Percentiles rank a stretch among this genome's conserved stretches.
Conservation (phyloP, 208 protist genomes). For the Trypanosoma cruzi region DNA sequence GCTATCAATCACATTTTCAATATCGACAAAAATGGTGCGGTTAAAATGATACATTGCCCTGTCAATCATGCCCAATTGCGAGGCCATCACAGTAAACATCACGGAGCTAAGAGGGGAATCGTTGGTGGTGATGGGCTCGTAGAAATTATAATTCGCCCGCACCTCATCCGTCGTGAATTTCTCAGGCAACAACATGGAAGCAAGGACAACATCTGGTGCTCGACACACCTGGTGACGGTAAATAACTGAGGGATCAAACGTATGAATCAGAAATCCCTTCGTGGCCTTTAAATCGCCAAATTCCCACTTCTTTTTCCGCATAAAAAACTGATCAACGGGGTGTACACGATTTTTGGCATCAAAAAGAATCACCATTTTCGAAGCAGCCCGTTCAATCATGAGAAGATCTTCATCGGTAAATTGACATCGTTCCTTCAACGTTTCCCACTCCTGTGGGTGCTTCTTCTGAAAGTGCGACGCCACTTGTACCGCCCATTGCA, state of each 20-base stretch:
- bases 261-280: conserved; percentile 45
- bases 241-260: conserved; percentile 84
- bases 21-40: conserved; percentile 65
- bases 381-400: conserved; percentile 70
- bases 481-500: conserved; percentile 83
- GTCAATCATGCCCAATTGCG: conserved; percentile 55
- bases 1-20: conserved; percentile 76
- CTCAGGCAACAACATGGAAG: conserved; percentile 74
- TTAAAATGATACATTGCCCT: conserved; percentile 68
- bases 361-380: conserved; percentile 78
- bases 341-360: conserved; percentile 82
- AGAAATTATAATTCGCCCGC: conserved; percentile 83
- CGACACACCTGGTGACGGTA: conserved; percentile 87
- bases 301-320: conserved; percentile 85
- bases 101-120: conserved; percentile 75
- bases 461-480: conserved; percentile 55
- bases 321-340: conserved; percentile 86
- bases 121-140: conserved; percentile 81
- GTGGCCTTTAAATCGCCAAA: conserved; percentile 54
- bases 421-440: conserved; percentile 61
- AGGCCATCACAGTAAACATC: conserved; percentile 80
- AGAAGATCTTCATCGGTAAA: conserved; percentile 76
- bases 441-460: conserved; percentile 54
- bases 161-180: conserved; percentile 80
- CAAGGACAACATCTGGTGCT: conserved; percentile 84